phyloP scores from a whole-genome alignment of 2,329 filamentous ascomycete genomes.

The Annulohypoxylon truncatum region DNA sequence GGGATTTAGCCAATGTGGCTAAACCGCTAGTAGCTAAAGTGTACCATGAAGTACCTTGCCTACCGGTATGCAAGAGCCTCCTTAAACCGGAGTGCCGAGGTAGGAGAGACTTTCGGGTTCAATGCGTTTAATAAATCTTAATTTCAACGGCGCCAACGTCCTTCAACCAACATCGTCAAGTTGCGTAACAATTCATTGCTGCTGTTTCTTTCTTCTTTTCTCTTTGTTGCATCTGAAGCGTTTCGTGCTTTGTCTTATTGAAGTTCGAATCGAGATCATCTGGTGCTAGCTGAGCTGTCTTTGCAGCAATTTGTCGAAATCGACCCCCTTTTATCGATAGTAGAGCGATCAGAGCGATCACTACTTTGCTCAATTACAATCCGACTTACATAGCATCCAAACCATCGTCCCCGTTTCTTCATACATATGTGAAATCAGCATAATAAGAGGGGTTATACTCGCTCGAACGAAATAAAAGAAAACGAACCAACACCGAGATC shows the following conservation, averaged over 20 bases:
- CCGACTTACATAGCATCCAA: not conserved
- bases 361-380: not conserved
- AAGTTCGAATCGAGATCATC: not conserved
- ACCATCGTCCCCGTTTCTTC: not conserved
- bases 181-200: not conserved
- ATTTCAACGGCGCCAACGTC: slow-evolving; percentile 23
- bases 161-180: slow-evolving; percentile 18
- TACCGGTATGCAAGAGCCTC: not conserved
- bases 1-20: slow-evolving; percentile 21
- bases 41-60: not conserved
- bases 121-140: not conserved
- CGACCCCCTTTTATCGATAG: slow-evolving; percentile 18
- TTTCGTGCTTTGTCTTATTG: slow-evolving; percentile 17
- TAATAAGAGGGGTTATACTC: not conserved
- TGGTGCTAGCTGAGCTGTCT: not conserved
- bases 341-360: not conserved
- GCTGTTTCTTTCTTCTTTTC: not conserved
- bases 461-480: too few species aligned
- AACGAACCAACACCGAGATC: not conserved
- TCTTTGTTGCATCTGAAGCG: slow-evolving; percentile 4
- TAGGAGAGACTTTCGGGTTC: slow-evolving; percentile 13
- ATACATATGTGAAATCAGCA: not conserved
- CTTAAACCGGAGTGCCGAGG: slow-evolving; percentile 44
- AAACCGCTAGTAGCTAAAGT: slow-evolving; percentile 14
- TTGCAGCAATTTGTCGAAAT: not conserved